Evolutionary conservation across 345 rosid genomes (phyloP).

Genomic region (Clausena lansium): DNA sequence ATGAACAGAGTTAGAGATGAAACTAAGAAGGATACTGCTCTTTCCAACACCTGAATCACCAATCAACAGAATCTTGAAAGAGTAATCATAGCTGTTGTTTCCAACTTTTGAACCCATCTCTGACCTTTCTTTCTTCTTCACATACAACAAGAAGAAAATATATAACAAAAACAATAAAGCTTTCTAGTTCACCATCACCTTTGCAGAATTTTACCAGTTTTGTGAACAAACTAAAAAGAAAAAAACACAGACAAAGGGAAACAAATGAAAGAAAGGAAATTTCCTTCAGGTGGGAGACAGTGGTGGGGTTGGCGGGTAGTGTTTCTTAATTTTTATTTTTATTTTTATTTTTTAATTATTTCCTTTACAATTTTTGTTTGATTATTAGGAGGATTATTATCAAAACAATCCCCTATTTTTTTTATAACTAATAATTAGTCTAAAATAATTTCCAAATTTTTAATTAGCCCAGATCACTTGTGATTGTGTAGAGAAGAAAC

Average conservation of each 20-base stretch:
- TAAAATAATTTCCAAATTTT: no score
- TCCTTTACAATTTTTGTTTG: neutral
- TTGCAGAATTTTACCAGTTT: neutral
- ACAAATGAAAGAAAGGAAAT: constrained; percentile 16
- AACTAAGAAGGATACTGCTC: constrained; percentile 82
- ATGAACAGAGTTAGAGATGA: constrained; percentile 66
- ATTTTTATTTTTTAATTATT: neutral
- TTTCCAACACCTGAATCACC: constrained; percentile 99
- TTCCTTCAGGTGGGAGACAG: constrained; percentile 24
- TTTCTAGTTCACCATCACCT: neutral
- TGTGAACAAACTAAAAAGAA: neutral
- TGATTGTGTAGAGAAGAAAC: no score
- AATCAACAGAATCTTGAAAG: constrained; percentile 86
- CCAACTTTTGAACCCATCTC: constrained; percentile 40
- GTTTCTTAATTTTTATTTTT: neutral
- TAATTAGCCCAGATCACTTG: no score
- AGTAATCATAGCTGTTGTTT: constrained; percentile 64
- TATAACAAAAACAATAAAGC: neutral
- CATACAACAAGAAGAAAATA: neutral
- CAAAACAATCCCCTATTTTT: no score
- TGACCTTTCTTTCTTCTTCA: neutral
- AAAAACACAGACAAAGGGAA: no score
- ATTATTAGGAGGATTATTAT: neutral
- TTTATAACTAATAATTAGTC: no score
- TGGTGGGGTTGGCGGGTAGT: constrained; percentile 30